A percentile compares a stretch with the other conserved stretches of the same genome.
Evolutionary conservation across 176 grass and related monocot species (phyloP).

Genomic region (Carex scoparia): DNA sequence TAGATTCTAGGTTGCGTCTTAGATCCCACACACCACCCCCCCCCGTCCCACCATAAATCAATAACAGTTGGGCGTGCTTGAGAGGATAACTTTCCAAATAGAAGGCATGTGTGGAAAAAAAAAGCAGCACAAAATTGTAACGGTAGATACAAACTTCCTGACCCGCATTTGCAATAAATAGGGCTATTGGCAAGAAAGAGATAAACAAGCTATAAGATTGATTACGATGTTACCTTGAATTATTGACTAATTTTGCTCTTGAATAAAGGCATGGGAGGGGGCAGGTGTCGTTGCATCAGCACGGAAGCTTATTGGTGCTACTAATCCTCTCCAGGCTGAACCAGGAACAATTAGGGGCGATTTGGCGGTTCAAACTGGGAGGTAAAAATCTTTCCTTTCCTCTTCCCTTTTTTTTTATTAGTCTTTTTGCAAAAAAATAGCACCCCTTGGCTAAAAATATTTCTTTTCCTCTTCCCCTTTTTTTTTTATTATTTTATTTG

Average conservation of each 20-base stretch:
- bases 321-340: constrained; percentile 94
- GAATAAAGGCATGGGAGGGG: constrained; percentile 83
- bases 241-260: neutral
- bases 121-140: neutral
- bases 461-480: too few species aligned
- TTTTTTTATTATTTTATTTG: neutral
- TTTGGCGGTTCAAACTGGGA: constrained; percentile 96
- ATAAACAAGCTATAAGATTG: neutral
- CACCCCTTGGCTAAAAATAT: neutral
- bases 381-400: constrained; percentile 30
- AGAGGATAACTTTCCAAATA: neutral
- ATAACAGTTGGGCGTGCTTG: neutral
- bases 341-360: constrained; percentile 89
- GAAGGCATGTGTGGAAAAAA: neutral
- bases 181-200: neutral
- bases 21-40: too few species aligned
- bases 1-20: neutral
- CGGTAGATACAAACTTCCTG: neutral
- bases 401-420: constrained; percentile 16
- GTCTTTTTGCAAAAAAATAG: neutral
- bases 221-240: neutral
- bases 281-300: constrained; percentile 83
- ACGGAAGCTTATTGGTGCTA: constrained; percentile 89
- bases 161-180: neutral
- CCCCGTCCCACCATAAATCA: neutral